Percentiles rank a stretch among this genome's conserved stretches.
Conservation (phyloP, 768 basidiomycete genomes). For the Termitomyces sp. region DNA sequence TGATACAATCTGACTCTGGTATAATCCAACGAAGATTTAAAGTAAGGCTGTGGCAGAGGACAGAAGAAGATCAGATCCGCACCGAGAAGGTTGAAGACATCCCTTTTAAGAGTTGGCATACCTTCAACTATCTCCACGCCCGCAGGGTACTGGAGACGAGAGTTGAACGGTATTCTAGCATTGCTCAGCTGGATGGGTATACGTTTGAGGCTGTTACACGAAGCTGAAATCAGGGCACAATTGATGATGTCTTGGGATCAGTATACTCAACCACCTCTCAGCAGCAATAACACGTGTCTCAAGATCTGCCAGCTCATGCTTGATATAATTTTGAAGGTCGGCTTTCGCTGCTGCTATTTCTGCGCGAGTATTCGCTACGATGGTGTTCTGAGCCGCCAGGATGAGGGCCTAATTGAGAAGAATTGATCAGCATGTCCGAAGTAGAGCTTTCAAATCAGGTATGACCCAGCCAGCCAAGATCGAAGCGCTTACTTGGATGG, state of each 20-base stretch:
- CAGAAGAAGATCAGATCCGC: not conserved
- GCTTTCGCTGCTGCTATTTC: not conserved
- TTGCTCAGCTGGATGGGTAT: not conserved
- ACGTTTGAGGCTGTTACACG: not conserved
- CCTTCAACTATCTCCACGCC: not conserved
- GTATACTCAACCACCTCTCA: not conserved
- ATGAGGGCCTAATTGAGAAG: not conserved
- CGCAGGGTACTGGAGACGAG: not conserved
- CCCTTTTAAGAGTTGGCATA: not conserved
- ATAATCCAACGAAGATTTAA: not conserved
- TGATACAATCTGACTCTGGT: constrained; percentile 4
- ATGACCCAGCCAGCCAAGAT: not conserved
- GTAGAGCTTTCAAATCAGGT: not conserved
- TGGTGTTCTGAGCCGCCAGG: not conserved
- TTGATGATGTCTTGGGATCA: not conserved
- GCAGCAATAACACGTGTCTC: not conserved
- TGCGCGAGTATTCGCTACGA: not conserved
- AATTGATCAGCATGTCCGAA: not conserved
- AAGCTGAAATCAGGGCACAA: not conserved
- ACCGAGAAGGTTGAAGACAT: not conserved
- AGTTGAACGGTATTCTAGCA: not conserved
- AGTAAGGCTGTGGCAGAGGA: not conserved
- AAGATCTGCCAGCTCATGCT: not conserved
- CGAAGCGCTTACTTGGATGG: not conserved
- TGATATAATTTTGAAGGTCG: not conserved